Conservation (phyloP, 768 basidiomycete species). For the Tulasnella calospora region DNA sequence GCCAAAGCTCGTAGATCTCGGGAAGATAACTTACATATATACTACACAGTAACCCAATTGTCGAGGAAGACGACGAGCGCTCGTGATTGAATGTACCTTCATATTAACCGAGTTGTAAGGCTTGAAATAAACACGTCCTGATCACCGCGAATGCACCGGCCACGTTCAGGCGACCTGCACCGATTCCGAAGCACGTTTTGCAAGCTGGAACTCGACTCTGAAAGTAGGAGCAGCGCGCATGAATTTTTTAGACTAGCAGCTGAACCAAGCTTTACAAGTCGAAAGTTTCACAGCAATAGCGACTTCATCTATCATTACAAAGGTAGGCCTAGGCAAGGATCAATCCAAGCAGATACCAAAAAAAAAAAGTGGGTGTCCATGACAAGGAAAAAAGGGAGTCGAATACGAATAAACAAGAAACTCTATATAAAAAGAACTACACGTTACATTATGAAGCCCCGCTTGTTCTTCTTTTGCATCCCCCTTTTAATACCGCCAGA, state of each 20-base stretch:
- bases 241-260: too few relatives aligned
- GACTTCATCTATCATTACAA: background rate
- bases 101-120: background rate
- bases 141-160: too few relatives aligned
- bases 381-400: background rate
- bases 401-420: constrained; percentile 10
- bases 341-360: background rate
- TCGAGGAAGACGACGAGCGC: background rate
- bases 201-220: background rate
- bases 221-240: background rate
- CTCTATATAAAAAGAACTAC: background rate
- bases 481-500: background rate
- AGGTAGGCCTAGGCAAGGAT: background rate
- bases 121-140: background rate
- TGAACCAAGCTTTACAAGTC: background rate
- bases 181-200: background rate
- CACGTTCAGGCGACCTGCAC: background rate
- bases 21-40: background rate
- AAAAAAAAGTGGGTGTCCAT: background rate
- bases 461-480: background rate
- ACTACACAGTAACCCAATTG: background rate
- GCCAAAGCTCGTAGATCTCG: background rate
- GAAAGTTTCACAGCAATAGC: background rate
- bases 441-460: background rate
- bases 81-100: background rate